phyloP scores from a whole-genome alignment of 345 rosid species.

The Hirschfeldia incana region DNA sequence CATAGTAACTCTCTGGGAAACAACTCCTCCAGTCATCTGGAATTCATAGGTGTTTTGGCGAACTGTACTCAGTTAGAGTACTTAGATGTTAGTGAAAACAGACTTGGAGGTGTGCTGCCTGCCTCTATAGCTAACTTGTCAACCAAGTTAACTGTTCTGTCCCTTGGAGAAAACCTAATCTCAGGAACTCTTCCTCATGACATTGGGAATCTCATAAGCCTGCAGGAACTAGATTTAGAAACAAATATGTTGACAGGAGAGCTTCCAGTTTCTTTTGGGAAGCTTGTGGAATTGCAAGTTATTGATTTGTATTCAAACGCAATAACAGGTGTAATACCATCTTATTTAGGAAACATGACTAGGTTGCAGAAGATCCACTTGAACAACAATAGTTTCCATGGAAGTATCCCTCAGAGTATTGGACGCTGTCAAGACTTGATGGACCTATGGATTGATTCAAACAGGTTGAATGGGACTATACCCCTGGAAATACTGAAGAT shows the following conservation, averaged over 20 bases:
- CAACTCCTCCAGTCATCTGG: neutral
- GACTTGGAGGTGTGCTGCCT: slow-evolving; percentile 33
- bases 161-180: slow-evolving; percentile 25
- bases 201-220: slow-evolving; percentile 24
- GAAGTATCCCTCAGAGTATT: slow-evolving; percentile 46
- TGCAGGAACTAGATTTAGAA: slow-evolving; percentile 25
- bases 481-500: slow-evolving; percentile 23
- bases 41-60: slow-evolving; percentile 19
- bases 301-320: slow-evolving; percentile 28
- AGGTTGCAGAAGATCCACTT: slow-evolving; percentile 33
- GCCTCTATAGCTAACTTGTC: slow-evolving; percentile 34
- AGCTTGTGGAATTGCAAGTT: slow-evolving; percentile 12
- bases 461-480: slow-evolving; percentile 32
- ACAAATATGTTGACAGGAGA: slow-evolving; percentile 20
- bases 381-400: slow-evolving; percentile 35
- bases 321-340: slow-evolving; percentile 44
- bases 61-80: slow-evolving; percentile 30
- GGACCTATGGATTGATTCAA: slow-evolving; percentile 33
- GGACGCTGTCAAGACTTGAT: slow-evolving; percentile 35
- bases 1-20: slow-evolving; percentile 7
- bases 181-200: slow-evolving; percentile 27
- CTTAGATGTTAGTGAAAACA: slow-evolving; percentile 29
- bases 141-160: slow-evolving; percentile 15
- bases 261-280: slow-evolving; percentile 26
- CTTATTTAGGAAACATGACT: slow-evolving; percentile 46